Percentiles rank a stretch among this genome's conserved stretches.
These are phyloP conservation scores for Monsonia emarginata DNA, from an alignment of 441 rosid genomes.

Conservation along the genomic window DNA sequence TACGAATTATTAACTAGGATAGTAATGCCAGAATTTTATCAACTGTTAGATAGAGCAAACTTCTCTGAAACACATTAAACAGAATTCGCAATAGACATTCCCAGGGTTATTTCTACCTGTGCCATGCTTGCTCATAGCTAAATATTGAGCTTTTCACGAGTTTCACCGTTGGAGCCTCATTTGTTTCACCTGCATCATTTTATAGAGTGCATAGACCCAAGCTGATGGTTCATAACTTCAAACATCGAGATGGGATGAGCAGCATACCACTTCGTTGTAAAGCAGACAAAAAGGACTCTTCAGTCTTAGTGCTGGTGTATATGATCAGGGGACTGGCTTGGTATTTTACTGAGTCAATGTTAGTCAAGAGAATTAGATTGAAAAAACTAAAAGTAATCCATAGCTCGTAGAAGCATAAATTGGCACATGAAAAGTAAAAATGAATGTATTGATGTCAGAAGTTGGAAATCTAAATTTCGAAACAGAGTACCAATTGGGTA, in stretches of 20 bases:
- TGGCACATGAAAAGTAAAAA: conserved; percentile 5
- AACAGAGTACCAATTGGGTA: conserved; percentile 6
- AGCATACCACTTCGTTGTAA: conserved; percentile 61
- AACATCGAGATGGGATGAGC: conserved; percentile 8
- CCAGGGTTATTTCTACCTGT: conserved; percentile 43
- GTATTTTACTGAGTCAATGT: conserved; percentile 52
- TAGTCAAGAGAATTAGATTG: conserved; percentile 18
- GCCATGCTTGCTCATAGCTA: conserved; percentile 99
- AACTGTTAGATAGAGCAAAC: neutral
- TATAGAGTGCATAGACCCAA: conserved; percentile 22
- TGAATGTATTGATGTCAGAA: conserved; percentile 4
- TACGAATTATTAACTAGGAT: neutral
- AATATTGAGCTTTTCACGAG: conserved; percentile 84
- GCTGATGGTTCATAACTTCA: conserved; percentile 16
- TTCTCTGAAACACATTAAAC: conserved; percentile 3
- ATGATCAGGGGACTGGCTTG: conserved; percentile 71
- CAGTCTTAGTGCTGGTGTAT: conserved; percentile 88
- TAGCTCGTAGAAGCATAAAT: neutral
- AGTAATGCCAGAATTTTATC: neutral
- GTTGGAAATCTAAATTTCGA: neutral
- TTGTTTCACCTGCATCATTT: conserved; percentile 50
- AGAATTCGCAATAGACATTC: conserved; percentile 9
- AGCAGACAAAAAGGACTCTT: conserved; percentile 74
- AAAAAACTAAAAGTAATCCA: neutral
- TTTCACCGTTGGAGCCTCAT: conserved; percentile 50